Base-by-base conservation (phyloP, 202 grass and related monocot species). In the Sporobolus alterniflorus region DNA sequence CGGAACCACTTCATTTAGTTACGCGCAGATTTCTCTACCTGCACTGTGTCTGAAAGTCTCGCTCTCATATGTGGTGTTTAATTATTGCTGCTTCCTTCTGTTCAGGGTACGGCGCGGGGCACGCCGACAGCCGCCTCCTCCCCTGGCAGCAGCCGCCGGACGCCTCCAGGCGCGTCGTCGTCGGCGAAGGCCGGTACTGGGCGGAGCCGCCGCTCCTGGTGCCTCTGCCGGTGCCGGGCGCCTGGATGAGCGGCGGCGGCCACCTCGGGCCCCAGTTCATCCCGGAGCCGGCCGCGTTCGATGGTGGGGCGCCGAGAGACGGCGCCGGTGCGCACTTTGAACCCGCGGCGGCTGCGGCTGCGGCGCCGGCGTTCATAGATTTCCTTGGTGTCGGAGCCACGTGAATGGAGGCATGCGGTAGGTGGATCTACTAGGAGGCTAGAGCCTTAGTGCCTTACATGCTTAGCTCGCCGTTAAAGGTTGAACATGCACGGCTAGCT, bases 361-460 rank as follows among this genome's bases (percentile, higher is more conserved):
- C 57, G 77, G 70, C 88, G 26, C 94, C 94, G 1, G 42, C 92
- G 26, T 97, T 93, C 86, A 97, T 97, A 68, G 95, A 97, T 89
- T 97, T 97, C 80, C 95, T 97, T 30, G 95, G 95, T 21, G 95
- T 97, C 50, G 95, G 95, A 41, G 86, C 90, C n/a, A 97, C 91
- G 88, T 94, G 86, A 91, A 43, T 9, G 15, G 30, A 11, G 0
- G 25, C 77, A 24, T 56, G 67, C 21, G n/a, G 56, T 50, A 61
- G 77, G 70, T 60, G 70, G 84, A 81, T 75, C 77, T 61, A 80
- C 34, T 26, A 80, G 22, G 13, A 11, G 6, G 1, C 24, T 22
- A 20, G 26, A 9, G 76, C 76, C 51, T 42, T n/a, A n/a, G n/a
- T n/a, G n/a, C n/a, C n/a, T n/a, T n/a, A n/a, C n/a, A n/a, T n/a